These are phyloP conservation scores for Microascus cirrosus DNA, from an alignment of 2,329 filamentous ascomycete species.

Conservation along the genomic window DNA sequence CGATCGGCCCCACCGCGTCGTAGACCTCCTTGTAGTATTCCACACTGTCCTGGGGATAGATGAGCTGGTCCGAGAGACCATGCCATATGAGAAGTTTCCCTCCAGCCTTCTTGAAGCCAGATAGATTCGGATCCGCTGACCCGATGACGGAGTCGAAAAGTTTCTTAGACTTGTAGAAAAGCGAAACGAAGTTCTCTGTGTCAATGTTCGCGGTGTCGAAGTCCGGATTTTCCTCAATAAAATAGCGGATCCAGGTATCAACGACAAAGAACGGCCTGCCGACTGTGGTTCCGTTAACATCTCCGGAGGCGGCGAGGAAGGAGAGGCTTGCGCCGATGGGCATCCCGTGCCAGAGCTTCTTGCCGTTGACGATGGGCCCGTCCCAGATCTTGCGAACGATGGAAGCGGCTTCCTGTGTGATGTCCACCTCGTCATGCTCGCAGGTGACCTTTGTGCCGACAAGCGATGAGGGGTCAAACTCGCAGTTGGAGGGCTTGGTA, in stretches of 20 bases:
- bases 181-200: slow-evolving; percentile 1
- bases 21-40: slow-evolving; percentile 20
- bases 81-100: slow-evolving; percentile 30
- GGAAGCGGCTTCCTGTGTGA: slow-evolving; percentile 26
- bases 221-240: slow-evolving; percentile 15
- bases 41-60: slow-evolving; percentile 18
- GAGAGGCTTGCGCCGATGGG: slow-evolving; percentile 19
- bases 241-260: slow-evolving; percentile 11
- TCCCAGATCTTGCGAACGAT: slow-evolving; percentile 16
- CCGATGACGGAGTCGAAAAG: slow-evolving; percentile 10
- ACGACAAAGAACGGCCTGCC: neutral
- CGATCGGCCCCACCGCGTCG: slow-evolving; percentile 14
- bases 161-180: slow-evolving; percentile 4
- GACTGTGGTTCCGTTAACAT: neutral
- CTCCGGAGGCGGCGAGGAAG: slow-evolving; percentile 7
- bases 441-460: slow-evolving; percentile 25
- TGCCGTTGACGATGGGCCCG: slow-evolving; percentile 13
- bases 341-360: slow-evolving; percentile 21
- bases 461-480: slow-evolving; percentile 18
- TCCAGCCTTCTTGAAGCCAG: slow-evolving; percentile 17
- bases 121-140: slow-evolving; percentile 16
- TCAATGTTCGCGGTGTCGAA: slow-evolving; percentile 11
- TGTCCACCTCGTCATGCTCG: slow-evolving; percentile 13
- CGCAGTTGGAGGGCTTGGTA: slow-evolving; percentile 27
- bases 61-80: slow-evolving; percentile 23